Evolutionary conservation across 768 basidiomycete genomes (phyloP), one percentile per base, ranked within the genome.

Genomic region (Fistulinella prunicolor): DNA sequence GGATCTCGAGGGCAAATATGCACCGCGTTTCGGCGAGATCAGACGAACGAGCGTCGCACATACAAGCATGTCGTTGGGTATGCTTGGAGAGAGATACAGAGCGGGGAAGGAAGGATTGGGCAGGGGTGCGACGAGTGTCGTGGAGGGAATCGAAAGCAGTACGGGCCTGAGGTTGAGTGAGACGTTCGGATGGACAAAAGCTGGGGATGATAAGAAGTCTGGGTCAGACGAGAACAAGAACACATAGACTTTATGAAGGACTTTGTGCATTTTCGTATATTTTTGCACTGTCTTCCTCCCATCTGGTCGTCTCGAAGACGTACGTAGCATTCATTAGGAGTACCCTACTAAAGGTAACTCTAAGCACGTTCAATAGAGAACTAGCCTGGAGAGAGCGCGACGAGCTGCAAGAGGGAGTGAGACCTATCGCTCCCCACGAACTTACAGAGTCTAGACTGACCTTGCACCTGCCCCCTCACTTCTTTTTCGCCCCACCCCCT

Each of bases 101-200:
- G 70, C 70, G 38, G 78, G 79, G 3, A 69, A 76, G 38, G 74
- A 69, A 38, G 67, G 69, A 44, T 46, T 80, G 3, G 72, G 71
- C 12, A 62, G 63, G 10, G 75, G 79, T 20, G 75, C 81, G 2
- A 66, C 73, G 49, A 63, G 60, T 7, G 70, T 72, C 1, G 74
- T 86, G 35, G 75, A 76, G 16, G 75, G 70, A 47, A 67, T 88
- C 13, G 85, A 92, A 71, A 75, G 80, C 46, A 60, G 68, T 24
- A 91, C 90, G 2, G 91, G 92, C 0, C 61, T 94, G 61, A 87
- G 83, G 69, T 58, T 94, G 38, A 70, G 73, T 30, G 82, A 83
- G 64, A 77, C 73, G 7, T 60, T 86, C 14, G 80, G 79, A 13
- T 73, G 71, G 73, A 59, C 69, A 2, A 53, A 59, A 44, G 50